These are phyloP conservation scores for Penicillium sp. DNA, from an alignment of 2,329 filamentous ascomycete genomes.

Conservation along the genomic window DNA sequence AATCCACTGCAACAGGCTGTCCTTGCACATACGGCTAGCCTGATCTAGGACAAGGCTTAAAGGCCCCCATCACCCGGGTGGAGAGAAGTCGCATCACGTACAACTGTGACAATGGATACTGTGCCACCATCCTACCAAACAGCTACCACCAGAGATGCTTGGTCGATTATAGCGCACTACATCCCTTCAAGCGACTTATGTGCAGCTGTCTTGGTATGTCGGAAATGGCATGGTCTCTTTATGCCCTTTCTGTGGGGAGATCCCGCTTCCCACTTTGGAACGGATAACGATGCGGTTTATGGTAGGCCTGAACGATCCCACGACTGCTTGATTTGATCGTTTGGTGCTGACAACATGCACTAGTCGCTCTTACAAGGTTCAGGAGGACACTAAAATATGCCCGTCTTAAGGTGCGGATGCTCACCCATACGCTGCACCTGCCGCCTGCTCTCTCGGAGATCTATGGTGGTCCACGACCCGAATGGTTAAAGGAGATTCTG, in stretches of 20 bases:
- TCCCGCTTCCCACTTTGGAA: constrained; percentile 54
- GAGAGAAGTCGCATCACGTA: too few relatives aligned
- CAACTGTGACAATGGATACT: constrained; percentile 42
- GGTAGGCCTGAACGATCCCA: too few relatives aligned
- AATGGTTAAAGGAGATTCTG: constrained; percentile 53
- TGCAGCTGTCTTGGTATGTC: constrained; percentile 48
- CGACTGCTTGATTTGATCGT: too few relatives aligned
- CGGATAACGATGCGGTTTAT: constrained; percentile 53
- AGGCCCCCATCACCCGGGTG: too few relatives aligned
- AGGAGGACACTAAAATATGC: constrained; percentile 49
- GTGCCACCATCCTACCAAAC: constrained; percentile 52
- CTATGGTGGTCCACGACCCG: constrained; percentile 50
- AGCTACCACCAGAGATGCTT: constrained; percentile 48
- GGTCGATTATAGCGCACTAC: constrained; percentile 50
- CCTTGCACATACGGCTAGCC: too few relatives aligned
- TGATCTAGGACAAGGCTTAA: too few relatives aligned
- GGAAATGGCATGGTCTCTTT: constrained; percentile 51
- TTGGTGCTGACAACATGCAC: too few relatives aligned
- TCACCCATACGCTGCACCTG: constrained; percentile 55
- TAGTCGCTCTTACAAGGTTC: constrained; percentile 53
- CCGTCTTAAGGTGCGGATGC: constrained; percentile 44
- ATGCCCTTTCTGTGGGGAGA: constrained; percentile 54
- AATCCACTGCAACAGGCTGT: too few relatives aligned
- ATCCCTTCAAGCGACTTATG: constrained; percentile 50
- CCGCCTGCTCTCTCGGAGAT: constrained; percentile 54